Base-by-base conservation (phyloP, 208 protist genomes). In the Crithidia mellificae region DNA sequence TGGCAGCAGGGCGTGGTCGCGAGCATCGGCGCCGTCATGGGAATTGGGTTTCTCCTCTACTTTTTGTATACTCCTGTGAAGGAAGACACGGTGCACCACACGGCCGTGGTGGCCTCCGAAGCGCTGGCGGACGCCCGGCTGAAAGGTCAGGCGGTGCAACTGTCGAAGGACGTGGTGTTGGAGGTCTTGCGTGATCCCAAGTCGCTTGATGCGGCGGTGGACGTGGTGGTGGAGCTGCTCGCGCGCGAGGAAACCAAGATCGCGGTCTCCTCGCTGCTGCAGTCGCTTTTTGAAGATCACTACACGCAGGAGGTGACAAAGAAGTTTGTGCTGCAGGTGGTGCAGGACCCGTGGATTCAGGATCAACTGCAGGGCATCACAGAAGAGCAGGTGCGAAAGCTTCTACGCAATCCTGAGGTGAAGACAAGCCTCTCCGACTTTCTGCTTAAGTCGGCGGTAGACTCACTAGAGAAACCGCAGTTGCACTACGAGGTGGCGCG, bases 261-360 rank as follows among this genome's bases (percentile, higher is more conserved):
- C 24, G 89, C 87, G 20, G 78, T 94, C 19, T 93, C 87, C 12
- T 93, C 85, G 2, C 80, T 96, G 14, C 68, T 96, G 38, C 84
- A 88, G 54, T 72, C 84, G 0, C 69, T 96, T 30, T 96, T 95
- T 54, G 92, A 93, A 66, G 92, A 96, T 70, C 87, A 92, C 75
- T 95, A 95, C 77, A 96, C 89, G 3, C 89, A 93, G 68, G 92
- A 94, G 74, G 81, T 95, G 43, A 94, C 88, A 6, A 96, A 95
- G 64, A 94, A 95, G 74, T 96, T 96, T 69, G 87, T 96, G 8
- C 56, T 96, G 25, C 84, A 64, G 43, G 89, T 92, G 12, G 68
- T 96, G 43, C 81, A 83, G 20, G 89, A 94, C 55, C 84, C 85
- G 15, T 96, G 88, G 88, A 87, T 94, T 44, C 77, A 88, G 51